These are phyloP conservation scores for Apiospora arundinis DNA, from an alignment of 2,329 filamentous ascomycete species.

Conservation along the genomic window DNA sequence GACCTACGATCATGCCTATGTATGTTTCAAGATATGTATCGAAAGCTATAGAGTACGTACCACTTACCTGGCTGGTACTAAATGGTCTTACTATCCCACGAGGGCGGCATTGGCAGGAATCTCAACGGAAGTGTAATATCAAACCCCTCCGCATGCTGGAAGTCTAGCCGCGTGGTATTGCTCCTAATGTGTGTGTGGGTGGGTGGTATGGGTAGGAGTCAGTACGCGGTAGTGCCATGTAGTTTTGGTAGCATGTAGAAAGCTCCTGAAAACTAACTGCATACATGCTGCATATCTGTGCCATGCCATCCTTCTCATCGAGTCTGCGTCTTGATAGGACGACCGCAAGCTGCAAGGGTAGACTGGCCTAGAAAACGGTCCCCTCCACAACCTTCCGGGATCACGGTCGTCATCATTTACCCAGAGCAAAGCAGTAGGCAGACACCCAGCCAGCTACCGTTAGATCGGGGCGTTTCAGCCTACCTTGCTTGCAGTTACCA, in stretches of 20 bases:
- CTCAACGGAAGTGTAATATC: not conserved
- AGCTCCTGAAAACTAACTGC: not conserved
- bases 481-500: not conserved
- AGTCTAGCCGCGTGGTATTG: not conserved
- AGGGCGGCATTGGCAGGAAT: not conserved
- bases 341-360: not conserved
- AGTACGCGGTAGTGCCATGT: not conserved
- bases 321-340: not conserved
- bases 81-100: not conserved
- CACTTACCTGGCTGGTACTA: not conserved
- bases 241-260: not conserved
- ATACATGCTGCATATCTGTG: not conserved
- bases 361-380: not conserved
- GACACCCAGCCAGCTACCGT: not conserved
- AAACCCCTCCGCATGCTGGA: not conserved
- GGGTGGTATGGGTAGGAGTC: not conserved
- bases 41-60: not conserved
- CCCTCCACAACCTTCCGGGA: not conserved
- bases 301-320: not conserved
- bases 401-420: slow-evolving; percentile 5
- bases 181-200: not conserved
- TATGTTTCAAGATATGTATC: not conserved
- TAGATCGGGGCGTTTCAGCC: slow-evolving; percentile 16
- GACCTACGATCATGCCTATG: not conserved
- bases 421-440: not conserved